Base-by-base conservation (phyloP, 2,329 filamentous ascomycete species). In the Trichophyton equinum region DNA sequence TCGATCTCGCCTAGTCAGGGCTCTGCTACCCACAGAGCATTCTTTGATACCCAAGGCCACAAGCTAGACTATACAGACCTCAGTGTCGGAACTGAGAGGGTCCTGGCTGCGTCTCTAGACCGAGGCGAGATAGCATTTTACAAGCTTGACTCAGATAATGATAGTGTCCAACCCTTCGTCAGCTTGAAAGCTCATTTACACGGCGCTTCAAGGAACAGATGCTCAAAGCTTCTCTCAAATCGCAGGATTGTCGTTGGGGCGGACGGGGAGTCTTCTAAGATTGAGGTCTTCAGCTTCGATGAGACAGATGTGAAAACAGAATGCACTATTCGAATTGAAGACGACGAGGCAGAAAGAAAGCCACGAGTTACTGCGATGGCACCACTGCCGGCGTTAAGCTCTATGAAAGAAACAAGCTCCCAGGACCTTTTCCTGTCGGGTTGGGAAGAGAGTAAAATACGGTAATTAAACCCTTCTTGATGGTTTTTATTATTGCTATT, bases 351-450 rank as follows among this genome's bases (percentile, higher is more conserved):
- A 9, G 61, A 67, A 49, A 66, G 59, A 47, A 69, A 67, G 44
- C 62, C 68, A 30, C 68, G 68, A 57, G 65, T 75, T 57, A 70
- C 74, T 64, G 68, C 68, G 63, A 72, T 78, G 47, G 69, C 70
- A 13, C 71, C 74, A 8, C n/a, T 20, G 66, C 77, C 13, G 67
- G 69, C 58, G 62, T 66, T 22, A 47, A 62, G 18, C 62, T 33
- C 64, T 1, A 61, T 62, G 9, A 67, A 64, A 3, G 62, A 63
- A 25, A 71, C 70, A 9, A 70, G 68, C 18, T 65, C 74, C 3
- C 79, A 79, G 1, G 72, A 81, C 55, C 70, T 82, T 0, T 85
- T 86, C 62, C 72, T 86, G 1, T 80, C 81, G 36, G 82, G 83
- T 7, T 83, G 81, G 68, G 82, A 82, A 58, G 82, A 85, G 67